A percentile compares a stretch with the other conserved stretches of the same genome.
Evolutionary conservation across 2,329 filamentous ascomycete species (phyloP).

Genomic region (Colletotrichum endophyticum): DNA sequence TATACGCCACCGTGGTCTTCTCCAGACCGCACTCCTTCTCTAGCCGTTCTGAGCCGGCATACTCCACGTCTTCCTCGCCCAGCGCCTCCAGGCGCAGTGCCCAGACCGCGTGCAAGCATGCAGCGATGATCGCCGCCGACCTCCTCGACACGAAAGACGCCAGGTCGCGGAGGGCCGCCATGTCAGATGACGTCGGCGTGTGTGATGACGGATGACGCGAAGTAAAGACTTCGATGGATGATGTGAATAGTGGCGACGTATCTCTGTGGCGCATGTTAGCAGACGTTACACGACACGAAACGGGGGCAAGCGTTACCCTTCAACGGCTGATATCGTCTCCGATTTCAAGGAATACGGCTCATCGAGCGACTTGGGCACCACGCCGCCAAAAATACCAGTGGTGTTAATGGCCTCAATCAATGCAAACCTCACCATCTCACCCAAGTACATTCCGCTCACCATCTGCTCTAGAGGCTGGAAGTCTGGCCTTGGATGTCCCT

Average conservation of each 20-base stretch:
- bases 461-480: conserved; percentile 69
- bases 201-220: conserved; percentile 52
- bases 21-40: conserved; percentile 54
- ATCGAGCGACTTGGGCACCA: conserved; percentile 57
- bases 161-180: conserved; percentile 56
- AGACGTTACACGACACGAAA: neutral
- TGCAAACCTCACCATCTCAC: conserved; percentile 65
- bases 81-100: conserved; percentile 56
- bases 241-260: conserved; percentile 42
- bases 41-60: conserved; percentile 34
- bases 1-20: conserved; percentile 72
- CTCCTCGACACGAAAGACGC: conserved; percentile 61
- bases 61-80: conserved; percentile 29
- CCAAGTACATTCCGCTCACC: conserved; percentile 70
- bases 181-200: conserved; percentile 48
- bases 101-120: conserved; percentile 65
- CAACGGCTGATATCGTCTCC: conserved; percentile 62
- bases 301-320: conserved; percentile 47
- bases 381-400: conserved; percentile 59
- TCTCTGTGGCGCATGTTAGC: conserved; percentile 42
- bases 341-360: conserved; percentile 64
- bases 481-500: conserved; percentile 57
- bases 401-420: conserved; percentile 63
- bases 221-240: conserved; percentile 53
- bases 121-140: conserved; percentile 64